Evolutionary conservation across 2,329 filamentous ascomycete species (phyloP).

Genomic region (Beauveria scarabaeidicola): DNA sequence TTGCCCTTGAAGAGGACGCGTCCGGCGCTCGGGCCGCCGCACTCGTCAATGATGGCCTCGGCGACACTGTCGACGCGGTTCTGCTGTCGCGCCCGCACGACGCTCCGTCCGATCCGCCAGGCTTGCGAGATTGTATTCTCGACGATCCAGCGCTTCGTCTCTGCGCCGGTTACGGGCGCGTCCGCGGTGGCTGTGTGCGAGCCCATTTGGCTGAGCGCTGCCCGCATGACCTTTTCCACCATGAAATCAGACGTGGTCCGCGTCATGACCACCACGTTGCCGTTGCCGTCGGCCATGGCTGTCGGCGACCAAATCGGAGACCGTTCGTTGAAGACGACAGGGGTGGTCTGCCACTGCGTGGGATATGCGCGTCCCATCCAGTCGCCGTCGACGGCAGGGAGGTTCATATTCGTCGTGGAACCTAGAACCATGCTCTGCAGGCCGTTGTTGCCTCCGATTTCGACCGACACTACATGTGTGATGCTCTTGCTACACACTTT

Average conservation of each 20-base stretch:
- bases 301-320: conserved; percentile 36
- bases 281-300: conserved; percentile 43
- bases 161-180: conserved; percentile 38
- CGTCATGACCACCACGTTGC: conserved; percentile 42
- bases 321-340: conserved; percentile 41
- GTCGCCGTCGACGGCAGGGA: conserved; percentile 45
- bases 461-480: conserved; percentile 52
- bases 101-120: conserved; percentile 53
- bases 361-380: conserved; percentile 51
- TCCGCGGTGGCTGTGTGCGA: conserved; percentile 42
- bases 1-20: conserved; percentile 56
- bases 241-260: conserved; percentile 36
- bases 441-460: conserved; percentile 61
- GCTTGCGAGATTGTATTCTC: conserved; percentile 44
- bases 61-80: conserved; percentile 47
- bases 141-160: conserved; percentile 43
- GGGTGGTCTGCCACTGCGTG: conserved; percentile 47
- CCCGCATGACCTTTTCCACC: conserved; percentile 41
- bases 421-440: conserved; percentile 50
- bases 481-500: conserved; percentile 37
- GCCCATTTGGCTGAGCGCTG: conserved; percentile 47
- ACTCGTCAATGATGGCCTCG: conserved; percentile 50
- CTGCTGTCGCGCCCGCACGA: conserved; percentile 39
- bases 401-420: conserved; percentile 41
- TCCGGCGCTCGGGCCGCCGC: conserved; percentile 43